These are phyloP conservation scores for Fibroporia radiculosa DNA, from an alignment of 768 basidiomycete species.

Conservation along the genomic window DNA sequence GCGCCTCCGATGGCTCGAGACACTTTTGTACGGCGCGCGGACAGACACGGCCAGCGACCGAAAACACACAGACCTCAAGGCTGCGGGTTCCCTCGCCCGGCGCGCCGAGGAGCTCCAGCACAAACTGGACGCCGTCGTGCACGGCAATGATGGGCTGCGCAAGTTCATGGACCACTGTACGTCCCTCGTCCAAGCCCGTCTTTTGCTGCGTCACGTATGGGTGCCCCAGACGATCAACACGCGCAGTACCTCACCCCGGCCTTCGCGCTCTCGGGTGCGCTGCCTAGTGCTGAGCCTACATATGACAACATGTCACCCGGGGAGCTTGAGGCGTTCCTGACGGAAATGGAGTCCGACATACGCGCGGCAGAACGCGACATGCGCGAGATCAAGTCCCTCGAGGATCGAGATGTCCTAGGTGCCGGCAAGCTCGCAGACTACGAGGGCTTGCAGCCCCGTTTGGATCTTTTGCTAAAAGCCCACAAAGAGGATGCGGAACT, in stretches of 20 bases:
- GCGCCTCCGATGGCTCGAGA: constrained; percentile 74
- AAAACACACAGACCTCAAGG: constrained; percentile 32
- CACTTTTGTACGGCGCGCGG: constrained; percentile 60
- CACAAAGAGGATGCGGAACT: constrained; percentile 52
- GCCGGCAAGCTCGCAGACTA: constrained; percentile 69
- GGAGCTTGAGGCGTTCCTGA: constrained; percentile 62
- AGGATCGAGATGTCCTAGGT: constrained; percentile 61
- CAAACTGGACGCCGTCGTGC: constrained; percentile 48
- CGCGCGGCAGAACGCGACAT: constrained; percentile 78
- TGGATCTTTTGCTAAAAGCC: constrained; percentile 47
- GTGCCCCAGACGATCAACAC: constrained; percentile 60
- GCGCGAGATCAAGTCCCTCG: constrained; percentile 65
- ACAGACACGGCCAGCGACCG: constrained; percentile 34
- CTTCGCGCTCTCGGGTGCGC: constrained; percentile 64
- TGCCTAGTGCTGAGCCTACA: constrained; percentile 39
- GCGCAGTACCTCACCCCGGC: constrained; percentile 67
- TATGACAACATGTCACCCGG: constrained; percentile 60
- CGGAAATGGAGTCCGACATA: constrained; percentile 80
- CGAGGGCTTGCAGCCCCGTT: constrained; percentile 58
- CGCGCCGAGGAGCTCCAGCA: constrained; percentile 56
- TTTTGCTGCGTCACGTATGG: not conserved
- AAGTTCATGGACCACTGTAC: constrained; percentile 71
- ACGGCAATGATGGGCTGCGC: constrained; percentile 62
- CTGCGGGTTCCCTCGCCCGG: constrained; percentile 48
- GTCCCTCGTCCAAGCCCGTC: constrained; percentile 17